Base-by-base conservation (phyloP, 2,329 filamentous ascomycete genomes). In the Teratosphaeriaceae sp. region DNA sequence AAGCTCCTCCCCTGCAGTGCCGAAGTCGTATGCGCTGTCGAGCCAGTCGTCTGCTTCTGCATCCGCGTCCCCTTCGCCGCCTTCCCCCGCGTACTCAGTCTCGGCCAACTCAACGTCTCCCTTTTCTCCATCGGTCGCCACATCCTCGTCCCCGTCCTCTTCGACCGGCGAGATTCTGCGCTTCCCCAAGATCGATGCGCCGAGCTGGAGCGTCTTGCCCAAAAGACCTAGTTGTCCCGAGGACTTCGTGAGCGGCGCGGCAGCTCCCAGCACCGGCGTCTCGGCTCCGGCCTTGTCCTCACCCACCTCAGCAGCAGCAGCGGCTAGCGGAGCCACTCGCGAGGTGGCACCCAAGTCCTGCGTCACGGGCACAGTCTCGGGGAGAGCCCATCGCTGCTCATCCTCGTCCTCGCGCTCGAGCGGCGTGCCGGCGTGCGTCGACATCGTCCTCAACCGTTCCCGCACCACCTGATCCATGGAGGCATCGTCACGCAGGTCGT, bases 261-360 rank as follows among this genome's bases (percentile, higher is more conserved):
- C n/a, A n/a, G n/a, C n/a, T n/a, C n/a, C n/a, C n/a, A n/a, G n/a
- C n/a, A n/a, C n/a, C n/a, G n/a, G n/a, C n/a, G n/a, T n/a, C n/a
- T n/a, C n/a, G n/a, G n/a, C n/a, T n/a, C n/a, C n/a, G n/a, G n/a
- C 8, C 18, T 9, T 13, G 16, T 13, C 33, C 16, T 5, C 13
- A 7, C n/a, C 33, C 7, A 13, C 40, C 13, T 7, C 39, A 33
- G 36, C 16, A 23, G 38, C 23, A 29, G 21, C 36, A 8, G 33
- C n/a, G 13, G 33, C n/a, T n/a, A n/a, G n/a, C n/a, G n/a, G n/a
- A n/a, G n/a, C n/a, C n/a, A n/a, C n/a, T n/a, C n/a, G n/a, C n/a
- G n/a, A n/a, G n/a, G 44, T 46, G 23, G 42, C 24, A 8, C 39
- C 44, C 8, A 24, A n/a, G n/a, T 20, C 16, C 33, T 35, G 35